Evolutionary conservation across 495 filamentous ascomycete species (phyloP).

Genomic region (Penicillium psychrofluorescens): DNA sequence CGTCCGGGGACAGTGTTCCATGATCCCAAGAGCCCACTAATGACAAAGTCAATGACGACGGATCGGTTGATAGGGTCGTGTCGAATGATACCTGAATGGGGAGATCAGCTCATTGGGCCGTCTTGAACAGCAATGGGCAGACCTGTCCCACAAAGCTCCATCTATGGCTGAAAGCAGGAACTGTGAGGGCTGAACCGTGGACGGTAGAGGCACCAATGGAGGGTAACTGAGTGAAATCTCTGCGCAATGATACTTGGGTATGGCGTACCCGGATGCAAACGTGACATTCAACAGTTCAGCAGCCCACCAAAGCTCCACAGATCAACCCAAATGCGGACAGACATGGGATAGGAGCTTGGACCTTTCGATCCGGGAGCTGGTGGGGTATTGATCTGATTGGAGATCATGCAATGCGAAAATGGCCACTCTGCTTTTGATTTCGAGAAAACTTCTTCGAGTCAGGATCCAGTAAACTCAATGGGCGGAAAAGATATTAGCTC

Average conservation of each 20-base stretch:
- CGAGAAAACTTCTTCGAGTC: too few species aligned
- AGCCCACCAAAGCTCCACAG: conserved; percentile 4
- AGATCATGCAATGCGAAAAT: background rate
- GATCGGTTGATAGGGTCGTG: too few species aligned
- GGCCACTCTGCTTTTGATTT: too few species aligned
- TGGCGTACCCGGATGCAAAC: conserved; percentile 15
- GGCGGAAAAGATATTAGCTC: too few species aligned
- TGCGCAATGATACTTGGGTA: conserved; percentile 8
- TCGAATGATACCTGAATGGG: background rate
- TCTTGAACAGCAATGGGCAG: conserved; percentile 2
- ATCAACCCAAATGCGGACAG: conserved; percentile 26
- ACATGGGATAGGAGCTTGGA: background rate
- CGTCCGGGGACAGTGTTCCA: too few species aligned
- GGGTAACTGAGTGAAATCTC: conserved; percentile 6
- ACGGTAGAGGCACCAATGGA: conserved; percentile 12
- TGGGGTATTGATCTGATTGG: background rate
- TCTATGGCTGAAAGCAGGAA: conserved; percentile 19
- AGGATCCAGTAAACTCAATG: too few species aligned
- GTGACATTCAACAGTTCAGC: conserved; percentile 25
- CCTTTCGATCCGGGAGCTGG: too few species aligned
- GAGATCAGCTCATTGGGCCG: background rate
- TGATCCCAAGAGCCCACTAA: background rate
- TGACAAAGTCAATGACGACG: conserved; percentile 9
- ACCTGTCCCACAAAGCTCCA: conserved; percentile 15
- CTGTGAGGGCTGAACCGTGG: conserved; percentile 12